These are phyloP conservation scores for Exophiala bonariae DNA, from an alignment of 2,329 filamentous ascomycete genomes.

Conservation along the genomic window DNA sequence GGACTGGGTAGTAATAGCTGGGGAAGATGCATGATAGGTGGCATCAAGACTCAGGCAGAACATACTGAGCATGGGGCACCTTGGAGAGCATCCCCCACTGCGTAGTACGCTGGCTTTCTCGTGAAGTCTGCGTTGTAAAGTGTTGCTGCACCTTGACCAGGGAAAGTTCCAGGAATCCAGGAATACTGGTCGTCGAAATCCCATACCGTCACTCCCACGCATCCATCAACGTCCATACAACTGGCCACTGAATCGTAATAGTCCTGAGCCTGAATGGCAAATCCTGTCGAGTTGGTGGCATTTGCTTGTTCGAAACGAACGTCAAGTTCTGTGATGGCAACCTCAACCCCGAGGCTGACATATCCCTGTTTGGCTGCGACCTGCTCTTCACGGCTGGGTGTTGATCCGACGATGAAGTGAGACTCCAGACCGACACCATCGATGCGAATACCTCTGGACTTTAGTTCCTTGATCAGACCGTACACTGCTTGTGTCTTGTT, in stretches of 20 bases:
- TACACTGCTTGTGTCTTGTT: slow-evolving; percentile 37
- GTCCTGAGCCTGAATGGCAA: slow-evolving; percentile 34
- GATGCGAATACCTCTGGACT: slow-evolving; percentile 43
- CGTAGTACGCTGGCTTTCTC: slow-evolving; percentile 50
- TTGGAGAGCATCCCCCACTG: slow-evolving; percentile 31
- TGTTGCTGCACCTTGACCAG: slow-evolving; percentile 42
- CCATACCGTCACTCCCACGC: slow-evolving; percentile 40
- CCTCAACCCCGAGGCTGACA: slow-evolving; percentile 40
- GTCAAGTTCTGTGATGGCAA: slow-evolving; percentile 49
- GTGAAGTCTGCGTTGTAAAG: slow-evolving; percentile 48
- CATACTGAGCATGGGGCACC: slow-evolving; percentile 28
- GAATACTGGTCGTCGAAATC: slow-evolving; percentile 48
- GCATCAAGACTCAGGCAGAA: slow-evolving; percentile 13
- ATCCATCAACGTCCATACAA: slow-evolving; percentile 32
- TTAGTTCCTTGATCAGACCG: slow-evolving; percentile 39
- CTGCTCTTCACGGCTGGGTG: slow-evolving; percentile 41
- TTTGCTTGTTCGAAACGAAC: slow-evolving; percentile 42
- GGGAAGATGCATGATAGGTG: no score
- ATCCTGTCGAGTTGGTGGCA: slow-evolving; percentile 23
- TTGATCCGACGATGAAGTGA: slow-evolving; percentile 46
- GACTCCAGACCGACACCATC: slow-evolving; percentile 51
- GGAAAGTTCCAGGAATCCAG: slow-evolving; percentile 46
- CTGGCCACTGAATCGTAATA: slow-evolving; percentile 34
- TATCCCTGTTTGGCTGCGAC: slow-evolving; percentile 40
- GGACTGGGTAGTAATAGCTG: no score